Evolutionary conservation across 192 early-diverging fungal genomes (phyloP).

Genomic region (Entophlyctis luteolus): DNA sequence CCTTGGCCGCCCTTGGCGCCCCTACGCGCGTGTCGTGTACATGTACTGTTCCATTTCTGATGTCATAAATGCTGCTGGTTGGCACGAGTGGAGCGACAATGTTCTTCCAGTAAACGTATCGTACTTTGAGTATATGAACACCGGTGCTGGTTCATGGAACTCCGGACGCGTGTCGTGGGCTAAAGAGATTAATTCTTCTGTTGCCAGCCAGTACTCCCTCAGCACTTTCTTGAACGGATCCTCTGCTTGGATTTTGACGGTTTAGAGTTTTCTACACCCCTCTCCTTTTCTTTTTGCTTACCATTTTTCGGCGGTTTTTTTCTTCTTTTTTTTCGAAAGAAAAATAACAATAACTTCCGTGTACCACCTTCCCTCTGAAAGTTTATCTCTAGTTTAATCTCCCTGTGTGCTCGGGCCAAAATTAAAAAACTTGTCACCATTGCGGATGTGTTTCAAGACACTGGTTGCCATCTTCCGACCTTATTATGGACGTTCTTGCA

Average conservation of each 20-base stretch:
- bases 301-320: too few species aligned
- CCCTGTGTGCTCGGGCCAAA: too few species aligned
- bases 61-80: background rate
- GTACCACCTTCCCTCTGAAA: too few species aligned
- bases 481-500: too few species aligned
- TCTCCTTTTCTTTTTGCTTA: too few species aligned
- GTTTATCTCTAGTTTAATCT: too few species aligned
- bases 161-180: background rate
- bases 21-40: constrained; percentile 10
- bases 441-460: too few species aligned
- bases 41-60: constrained; percentile 1
- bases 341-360: too few species aligned
- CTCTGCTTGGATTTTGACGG: background rate
- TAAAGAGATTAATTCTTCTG: background rate
- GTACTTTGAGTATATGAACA: constrained; percentile 19
- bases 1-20: constrained; percentile 10
- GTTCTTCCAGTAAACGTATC: background rate
- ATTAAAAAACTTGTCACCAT: too few species aligned
- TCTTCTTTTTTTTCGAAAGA: too few species aligned
- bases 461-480: too few species aligned
- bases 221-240: background rate
- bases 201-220: background rate
- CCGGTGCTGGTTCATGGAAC: constrained; percentile 2
- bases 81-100: background rate
- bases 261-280: too few species aligned